Conservation (phyloP, 2,329 filamentous ascomycete species). For the Monilinia vaccinii-corymbosi region DNA sequence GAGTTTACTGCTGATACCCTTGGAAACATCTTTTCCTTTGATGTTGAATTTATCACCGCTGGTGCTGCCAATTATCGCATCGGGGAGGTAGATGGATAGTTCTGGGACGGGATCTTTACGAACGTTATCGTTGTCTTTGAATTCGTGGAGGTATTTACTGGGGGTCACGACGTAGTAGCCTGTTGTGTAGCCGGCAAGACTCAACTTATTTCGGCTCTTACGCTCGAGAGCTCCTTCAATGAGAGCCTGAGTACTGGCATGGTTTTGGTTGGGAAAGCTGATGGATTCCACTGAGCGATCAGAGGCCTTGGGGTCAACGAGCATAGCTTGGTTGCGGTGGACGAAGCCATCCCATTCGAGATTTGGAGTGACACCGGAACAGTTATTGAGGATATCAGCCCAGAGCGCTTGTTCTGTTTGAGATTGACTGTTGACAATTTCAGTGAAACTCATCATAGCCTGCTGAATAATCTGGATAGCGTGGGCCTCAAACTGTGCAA, state of each 20-base stretch:
- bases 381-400: slow-evolving; percentile 67
- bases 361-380: slow-evolving; percentile 70
- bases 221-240: slow-evolving; percentile 85
- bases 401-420: slow-evolving; percentile 77
- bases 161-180: slow-evolving; percentile 88
- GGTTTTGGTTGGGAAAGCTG: slow-evolving; percentile 81
- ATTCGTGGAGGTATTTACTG: slow-evolving; percentile 85
- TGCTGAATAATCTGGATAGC: slow-evolving; percentile 75
- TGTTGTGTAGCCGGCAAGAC: slow-evolving; percentile 63
- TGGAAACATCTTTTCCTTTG: slow-evolving; percentile 87
- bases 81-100: slow-evolving; percentile 82
- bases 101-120: slow-evolving; percentile 71
- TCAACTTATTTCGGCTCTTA: slow-evolving; percentile 79
- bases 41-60: slow-evolving; percentile 82
- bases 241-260: slow-evolving; percentile 67
- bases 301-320: slow-evolving; percentile 70
- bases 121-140: slow-evolving; percentile 77
- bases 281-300: slow-evolving; percentile 67
- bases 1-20: slow-evolving; percentile 72
- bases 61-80: slow-evolving; percentile 66
- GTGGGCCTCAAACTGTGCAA: slow-evolving; percentile 79
- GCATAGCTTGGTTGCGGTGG: slow-evolving; percentile 56
- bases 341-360: slow-evolving; percentile 90
- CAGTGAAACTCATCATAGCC: slow-evolving; percentile 73
- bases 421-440: slow-evolving; percentile 68